Evolutionary conservation across 768 basidiomycete species (phyloP).

Genomic region (Gymnopilus junonius): DNA sequence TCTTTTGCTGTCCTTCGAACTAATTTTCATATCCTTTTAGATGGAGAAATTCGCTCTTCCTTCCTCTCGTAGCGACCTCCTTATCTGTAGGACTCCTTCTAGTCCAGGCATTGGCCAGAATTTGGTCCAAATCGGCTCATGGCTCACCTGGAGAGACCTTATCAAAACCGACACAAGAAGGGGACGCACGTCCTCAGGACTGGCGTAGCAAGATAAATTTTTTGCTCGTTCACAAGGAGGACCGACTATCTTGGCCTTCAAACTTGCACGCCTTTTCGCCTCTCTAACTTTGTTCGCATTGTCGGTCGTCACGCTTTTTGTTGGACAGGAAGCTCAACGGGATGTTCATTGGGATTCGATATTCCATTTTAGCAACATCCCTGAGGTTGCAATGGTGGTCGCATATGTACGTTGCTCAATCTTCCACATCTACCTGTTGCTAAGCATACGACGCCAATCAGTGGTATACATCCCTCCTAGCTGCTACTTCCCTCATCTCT

Average conservation of each 20-base stretch:
- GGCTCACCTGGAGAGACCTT: background rate
- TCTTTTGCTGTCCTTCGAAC: background rate
- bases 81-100: slow-evolving; percentile 6
- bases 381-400: slow-evolving; percentile 7
- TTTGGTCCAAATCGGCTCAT: background rate
- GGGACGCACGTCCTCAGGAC: background rate
- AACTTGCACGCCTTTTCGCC: slow-evolving; percentile 12
- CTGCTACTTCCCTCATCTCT: background rate
- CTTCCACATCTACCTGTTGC: background rate
- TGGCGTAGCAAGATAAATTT: background rate
- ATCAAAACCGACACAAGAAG: background rate
- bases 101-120: background rate
- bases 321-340: background rate
- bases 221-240: slow-evolving; percentile 7
- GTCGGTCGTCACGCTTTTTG: slow-evolving; percentile 1
- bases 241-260: slow-evolving; percentile 3
- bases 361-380: background rate
- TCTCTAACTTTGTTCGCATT: slow-evolving; percentile 9
- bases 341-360: background rate
- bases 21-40: background rate
- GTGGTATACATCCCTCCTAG: slow-evolving; percentile 16
- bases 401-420: slow-evolving; percentile 11
- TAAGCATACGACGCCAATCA: background rate
- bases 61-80: slow-evolving; percentile 3
- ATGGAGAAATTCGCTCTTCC: slow-evolving; percentile 12